Conservation (phyloP, 345 rosid species). For the Viola odorata region DNA sequence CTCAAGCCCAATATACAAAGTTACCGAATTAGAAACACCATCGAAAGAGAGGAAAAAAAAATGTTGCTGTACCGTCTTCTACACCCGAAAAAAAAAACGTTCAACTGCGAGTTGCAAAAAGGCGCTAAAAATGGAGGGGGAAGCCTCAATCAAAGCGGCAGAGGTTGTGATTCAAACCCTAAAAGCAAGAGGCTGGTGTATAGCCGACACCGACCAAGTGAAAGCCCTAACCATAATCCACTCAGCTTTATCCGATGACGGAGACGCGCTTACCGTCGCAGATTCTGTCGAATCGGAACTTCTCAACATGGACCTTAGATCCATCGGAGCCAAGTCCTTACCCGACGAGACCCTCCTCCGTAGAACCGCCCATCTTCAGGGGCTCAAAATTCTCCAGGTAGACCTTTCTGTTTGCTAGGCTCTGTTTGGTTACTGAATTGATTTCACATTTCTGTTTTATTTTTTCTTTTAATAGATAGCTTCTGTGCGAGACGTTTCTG, state of each 20-base stretch:
- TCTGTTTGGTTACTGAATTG: not conserved
- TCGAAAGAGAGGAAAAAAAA: too few species aligned
- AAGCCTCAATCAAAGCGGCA: conserved; percentile 5
- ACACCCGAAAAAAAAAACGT: too few species aligned
- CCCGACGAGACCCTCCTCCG: conserved; percentile 44
- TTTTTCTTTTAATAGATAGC: conserved; percentile 35
- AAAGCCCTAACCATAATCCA: conserved; percentile 32
- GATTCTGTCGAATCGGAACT: conserved; percentile 66
- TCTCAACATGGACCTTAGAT: conserved; percentile 60
- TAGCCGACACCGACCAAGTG: conserved; percentile 41
- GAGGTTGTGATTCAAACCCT: conserved; percentile 47
- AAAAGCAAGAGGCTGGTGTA: conserved; percentile 63
- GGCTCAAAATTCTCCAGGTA: conserved; percentile 84
- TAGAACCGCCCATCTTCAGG: conserved; percentile 49
- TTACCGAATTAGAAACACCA: too few species aligned
- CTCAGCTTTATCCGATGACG: conserved; percentile 42
- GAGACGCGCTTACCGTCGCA: conserved; percentile 34
- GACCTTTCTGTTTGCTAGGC: not conserved
- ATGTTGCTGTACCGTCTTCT: too few species aligned
- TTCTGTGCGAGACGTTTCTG: conserved; percentile 65
- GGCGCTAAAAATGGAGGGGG: not conserved
- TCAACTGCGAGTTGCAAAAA: too few species aligned
- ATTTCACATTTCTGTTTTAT: not conserved
- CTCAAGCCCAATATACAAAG: too few species aligned
- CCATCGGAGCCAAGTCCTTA: conserved; percentile 60